Base-by-base conservation (phyloP, 768 basidiomycete species). In the Thelephora ganbajun region DNA sequence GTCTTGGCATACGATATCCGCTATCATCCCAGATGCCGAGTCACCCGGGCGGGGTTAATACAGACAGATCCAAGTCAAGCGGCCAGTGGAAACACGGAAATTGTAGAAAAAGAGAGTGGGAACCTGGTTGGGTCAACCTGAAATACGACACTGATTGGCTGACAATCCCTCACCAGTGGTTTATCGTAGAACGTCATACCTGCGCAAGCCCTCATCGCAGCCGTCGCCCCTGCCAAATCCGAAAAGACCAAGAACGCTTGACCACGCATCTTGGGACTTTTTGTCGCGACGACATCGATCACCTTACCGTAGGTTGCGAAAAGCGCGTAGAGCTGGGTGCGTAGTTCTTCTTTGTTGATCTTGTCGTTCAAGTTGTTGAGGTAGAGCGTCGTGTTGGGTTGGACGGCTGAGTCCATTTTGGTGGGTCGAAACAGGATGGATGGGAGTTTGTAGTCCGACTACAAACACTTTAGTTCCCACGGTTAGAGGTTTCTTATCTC, bases 211-310 rank as follows among this genome's bases (percentile, higher is more conserved):
- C 94, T 76, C 79, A 97, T 75, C 33, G 94, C 94, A 47, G 89
- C 78, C 5, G 94, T 97, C 49, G 91, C 89, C 47, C 81, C 79
- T 9, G 87, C 77, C 44, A 94, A 79, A 67, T 98, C 94, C 45
- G 78, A 75, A 66, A 96, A 98, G 57, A 94, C 91, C 59, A 97
- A 80, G 66, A 96, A 98, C 1, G 94, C 94, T 65, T 96, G 92
- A 18, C 92, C 93, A 53, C 83, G 77, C 81, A 87, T 89, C 64
- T 81, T 85, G 50, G 76, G 67, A 60, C 72, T 77, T 64, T 94
- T 92, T 20, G 83, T 79, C 19, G 93, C 92, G 49, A 97, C 76
- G 50, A 98, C 79, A 62, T 97, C 94, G 69, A 98, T 77, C 49
- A 98, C 71, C 61, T 81, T 85, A 61, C 94, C 94, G 66, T 96